A percentile compares a stretch with the other conserved stretches of the same genome.
phyloP scores from a whole-genome alignment of 1,139 yeast species.

The Geotrichum citri-aurantii region DNA sequence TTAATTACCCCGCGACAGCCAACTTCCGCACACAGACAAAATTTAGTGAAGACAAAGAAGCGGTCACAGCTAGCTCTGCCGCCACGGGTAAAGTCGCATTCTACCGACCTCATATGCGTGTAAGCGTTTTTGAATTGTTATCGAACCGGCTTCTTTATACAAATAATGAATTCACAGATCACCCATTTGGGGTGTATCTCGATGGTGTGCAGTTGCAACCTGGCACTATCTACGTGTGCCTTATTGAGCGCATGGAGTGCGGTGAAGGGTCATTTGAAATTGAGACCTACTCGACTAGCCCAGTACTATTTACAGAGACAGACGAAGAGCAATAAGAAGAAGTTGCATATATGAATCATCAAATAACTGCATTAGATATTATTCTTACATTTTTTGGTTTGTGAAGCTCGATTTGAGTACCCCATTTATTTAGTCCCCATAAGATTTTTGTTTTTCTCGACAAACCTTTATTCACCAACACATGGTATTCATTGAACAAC shows the following conservation, averaged over 20 bases:
- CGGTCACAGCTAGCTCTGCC: background rate
- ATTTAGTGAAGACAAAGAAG: background rate
- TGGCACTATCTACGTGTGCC: slow-evolving; percentile 19
- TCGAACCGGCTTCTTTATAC: slow-evolving; percentile 27
- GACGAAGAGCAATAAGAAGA: background rate
- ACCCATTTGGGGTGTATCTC: slow-evolving; percentile 43
- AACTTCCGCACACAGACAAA: slow-evolving; percentile 15
- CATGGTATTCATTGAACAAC: too few species aligned
- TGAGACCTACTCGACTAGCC: slow-evolving; percentile 22
- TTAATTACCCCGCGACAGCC: slow-evolving; percentile 14
- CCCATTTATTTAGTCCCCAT: too few species aligned
- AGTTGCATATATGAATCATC: background rate
- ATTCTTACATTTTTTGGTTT: background rate
- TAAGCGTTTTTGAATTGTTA: slow-evolving; percentile 30
- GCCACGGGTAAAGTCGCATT: slow-evolving; percentile 2
- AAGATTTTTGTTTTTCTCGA: too few species aligned
- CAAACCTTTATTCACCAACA: too few species aligned
- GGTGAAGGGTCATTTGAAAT: slow-evolving; percentile 27
- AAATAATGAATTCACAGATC: slow-evolving; percentile 42
- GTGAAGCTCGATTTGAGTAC: too few species aligned
- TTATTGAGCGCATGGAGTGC: slow-evolving; percentile 32
- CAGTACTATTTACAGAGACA: slow-evolving; percentile 14
- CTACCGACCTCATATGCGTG: slow-evolving; percentile 30
- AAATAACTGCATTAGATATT: background rate
- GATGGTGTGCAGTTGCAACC: slow-evolving; percentile 29